Evolutionary conservation across 2,329 filamentous ascomycete species (phyloP).

Genomic region (Magnaporthales sp.): DNA sequence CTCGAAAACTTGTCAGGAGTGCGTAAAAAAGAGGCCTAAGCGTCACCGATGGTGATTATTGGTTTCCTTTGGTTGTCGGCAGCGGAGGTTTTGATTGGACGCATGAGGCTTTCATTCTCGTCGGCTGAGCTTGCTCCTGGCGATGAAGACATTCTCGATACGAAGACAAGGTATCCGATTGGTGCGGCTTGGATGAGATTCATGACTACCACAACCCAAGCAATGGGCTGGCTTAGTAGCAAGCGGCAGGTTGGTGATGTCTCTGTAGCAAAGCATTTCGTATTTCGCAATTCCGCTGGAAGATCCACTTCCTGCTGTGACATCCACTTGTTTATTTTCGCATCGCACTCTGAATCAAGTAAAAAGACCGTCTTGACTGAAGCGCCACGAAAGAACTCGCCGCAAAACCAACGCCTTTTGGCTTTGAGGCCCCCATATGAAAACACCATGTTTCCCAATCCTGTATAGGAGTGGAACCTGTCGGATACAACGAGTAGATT

Average conservation of each 20-base stretch:
- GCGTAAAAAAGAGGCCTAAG: neutral
- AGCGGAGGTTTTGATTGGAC: neutral
- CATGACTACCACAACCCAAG: neutral
- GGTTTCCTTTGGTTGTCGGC: neutral
- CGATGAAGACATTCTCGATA: neutral
- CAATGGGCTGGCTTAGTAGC: neutral
- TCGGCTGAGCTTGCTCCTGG: neutral
- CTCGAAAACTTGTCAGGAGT: neutral
- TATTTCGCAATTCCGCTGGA: neutral
- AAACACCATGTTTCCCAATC: too few species aligned
- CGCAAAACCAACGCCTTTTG: too few species aligned
- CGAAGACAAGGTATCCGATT: neutral
- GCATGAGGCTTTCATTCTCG: neutral
- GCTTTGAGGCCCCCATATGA: too few species aligned
- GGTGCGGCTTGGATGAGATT: neutral
- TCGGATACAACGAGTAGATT: neutral
- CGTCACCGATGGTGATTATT: neutral
- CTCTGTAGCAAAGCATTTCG: neutral
- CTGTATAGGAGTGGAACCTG: neutral
- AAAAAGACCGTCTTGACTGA: too few species aligned
- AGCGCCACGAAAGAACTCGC: too few species aligned
- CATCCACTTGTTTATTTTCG: neutral
- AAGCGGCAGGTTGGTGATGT: neutral
- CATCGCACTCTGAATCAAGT: neutral
- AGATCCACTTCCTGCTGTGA: neutral